Evolutionary conservation across 1,139 yeast species (phyloP), one percentile per base, ranked within the genome.

Genomic region (Zygosaccharomyces pseudobailii): DNA sequence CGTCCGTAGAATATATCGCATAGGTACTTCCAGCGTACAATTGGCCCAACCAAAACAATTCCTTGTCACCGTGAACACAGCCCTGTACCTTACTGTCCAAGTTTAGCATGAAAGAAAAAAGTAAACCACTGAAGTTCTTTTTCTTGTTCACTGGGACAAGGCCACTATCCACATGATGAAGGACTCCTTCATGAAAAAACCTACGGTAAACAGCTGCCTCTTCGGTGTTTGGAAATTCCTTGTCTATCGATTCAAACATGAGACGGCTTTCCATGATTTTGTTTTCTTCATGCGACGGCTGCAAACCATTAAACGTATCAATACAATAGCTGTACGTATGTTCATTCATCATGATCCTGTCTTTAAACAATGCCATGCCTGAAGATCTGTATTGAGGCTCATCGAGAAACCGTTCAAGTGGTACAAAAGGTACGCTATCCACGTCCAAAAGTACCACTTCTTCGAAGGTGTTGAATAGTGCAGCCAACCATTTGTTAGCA

Each of bases 41-140:
- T 54, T 77, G 76, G 7, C 82, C 78, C 31, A 82, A 61, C 86
- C 87, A 81, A 51, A 80, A 76, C 17, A 81, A 65, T 59, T 82
- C 88, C 55, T 82, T 82, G 55, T 82, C 88, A 19, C 87, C 87
- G 60, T 77, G 75, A 3, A 76, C 65, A 52, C 77, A 67, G 28
- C 69, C 57, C 37, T 59, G 62, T 20, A 74, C 62, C 3, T 78
- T 73, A 6, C 58, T 61, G 53, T 72, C 71, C 43, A 75, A 67
- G 44, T 68, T 68, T 43, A 79, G 54, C 43, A 73, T 70, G 4
- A 75, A 59, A 53, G 80, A 71, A 50, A 74, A 65, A 6, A 78
- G 50, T 2, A 78, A 56, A 32, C 75, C 74, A 40, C 64, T 65
- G 49, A 76, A 70, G 56, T 78, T 79, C 20, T 56, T 60, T 3